Base-by-base conservation (phyloP, 306 rosid species). In the Ziziphus jujuba region DNA sequence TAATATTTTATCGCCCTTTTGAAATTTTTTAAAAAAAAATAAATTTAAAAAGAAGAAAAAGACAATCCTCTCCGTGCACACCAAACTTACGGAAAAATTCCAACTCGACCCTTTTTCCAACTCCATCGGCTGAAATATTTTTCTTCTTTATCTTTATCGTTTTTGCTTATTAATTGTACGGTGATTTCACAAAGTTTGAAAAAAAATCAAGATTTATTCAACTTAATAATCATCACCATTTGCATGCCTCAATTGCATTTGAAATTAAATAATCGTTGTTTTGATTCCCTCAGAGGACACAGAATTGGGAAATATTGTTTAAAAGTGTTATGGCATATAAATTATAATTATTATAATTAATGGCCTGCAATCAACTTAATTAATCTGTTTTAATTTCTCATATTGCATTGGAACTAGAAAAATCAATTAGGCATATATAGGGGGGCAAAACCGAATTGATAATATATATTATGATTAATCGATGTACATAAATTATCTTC, bases 21-120 rank as follows among this genome's bases (percentile, higher is more conserved):
- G n/a, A n/a, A n/a, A n/a, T n/a, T n/a, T n/a, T n/a, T n/a, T n/a
- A n/a, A n/a, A n/a, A n/a, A n/a, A n/a, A n/a, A n/a, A n/a, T n/a
- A n/a, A n/a, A n/a, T n/a, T n/a, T n/a, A n/a, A n/a, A n/a, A n/a
- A n/a, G n/a, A n/a, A n/a, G n/a, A n/a, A n/a, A n/a, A n/a, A n/a
- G n/a, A n/a, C n/a, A 21, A 22, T 12, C 9, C 61, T 12, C 70
- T 64, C 52, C 31, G 49, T 52, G 58, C 72, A 31, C 9, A 59
- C 36, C 56, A 61, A 51, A 45, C 45, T 58, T 17, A 60, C 33
- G 59, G 43, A 24, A 71, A 63, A 62, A 57, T 44, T 77, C 73
- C 65, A 20, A 22, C 13, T 54, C 72, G 45, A 21, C 20, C 8
- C 56, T 63, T 25, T 53, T 43, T 47, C 35, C 35, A 36, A 36